Evolutionary conservation across 345 rosid genomes (phyloP).

Genomic region (Eucalyptus erythrocorys): DNA sequence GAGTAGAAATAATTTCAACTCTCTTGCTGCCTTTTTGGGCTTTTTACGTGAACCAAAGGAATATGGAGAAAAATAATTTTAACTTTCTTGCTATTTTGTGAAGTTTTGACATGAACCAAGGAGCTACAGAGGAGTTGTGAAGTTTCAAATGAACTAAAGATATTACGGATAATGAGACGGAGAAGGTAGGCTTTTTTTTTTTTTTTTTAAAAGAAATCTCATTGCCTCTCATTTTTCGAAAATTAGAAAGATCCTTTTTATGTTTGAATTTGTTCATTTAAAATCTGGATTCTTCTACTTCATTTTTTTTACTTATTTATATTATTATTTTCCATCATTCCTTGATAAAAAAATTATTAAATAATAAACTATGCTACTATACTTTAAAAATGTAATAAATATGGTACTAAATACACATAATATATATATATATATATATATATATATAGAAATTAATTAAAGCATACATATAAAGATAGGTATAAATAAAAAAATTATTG

Average conservation of each 20-base stretch:
- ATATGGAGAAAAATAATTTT: neutral
- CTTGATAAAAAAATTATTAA: no score
- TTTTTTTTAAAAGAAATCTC: neutral
- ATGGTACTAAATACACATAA: neutral
- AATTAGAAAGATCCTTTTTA: neutral
- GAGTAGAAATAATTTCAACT: no score
- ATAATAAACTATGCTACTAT: neutral
- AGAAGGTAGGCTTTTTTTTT: neutral
- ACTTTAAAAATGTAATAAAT: neutral
- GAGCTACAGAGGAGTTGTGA: neutral
- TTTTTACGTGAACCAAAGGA: neutral
- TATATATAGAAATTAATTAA: no score
- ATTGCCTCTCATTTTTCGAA: neutral
- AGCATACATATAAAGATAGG: neutral
- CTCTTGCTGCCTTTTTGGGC: neutral
- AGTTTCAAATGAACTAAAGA: no score
- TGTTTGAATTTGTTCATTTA: neutral
- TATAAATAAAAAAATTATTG: neutral
- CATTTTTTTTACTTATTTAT: neutral
- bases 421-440: no score
- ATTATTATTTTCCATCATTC: neutral
- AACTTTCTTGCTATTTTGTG: neutral
- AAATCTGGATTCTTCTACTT: neutral
- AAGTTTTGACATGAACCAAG: neutral
- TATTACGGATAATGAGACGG: neutral